Conservation (phyloP, 2,329 filamentous ascomycete species). For the Pestalotiopsis sp. region DNA sequence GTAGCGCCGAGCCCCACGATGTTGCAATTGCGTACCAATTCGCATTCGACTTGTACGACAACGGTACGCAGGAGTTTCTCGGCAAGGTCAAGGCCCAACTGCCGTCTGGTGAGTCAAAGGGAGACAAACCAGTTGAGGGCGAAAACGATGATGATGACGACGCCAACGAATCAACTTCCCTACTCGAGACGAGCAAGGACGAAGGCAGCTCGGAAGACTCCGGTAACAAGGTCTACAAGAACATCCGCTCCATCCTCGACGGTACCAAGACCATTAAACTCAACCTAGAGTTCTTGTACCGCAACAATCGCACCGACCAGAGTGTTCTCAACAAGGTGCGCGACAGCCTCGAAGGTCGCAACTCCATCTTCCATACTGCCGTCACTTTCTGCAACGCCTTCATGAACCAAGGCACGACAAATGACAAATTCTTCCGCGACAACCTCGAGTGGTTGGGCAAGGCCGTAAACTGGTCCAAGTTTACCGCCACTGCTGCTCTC, state of each 20-base stretch:
- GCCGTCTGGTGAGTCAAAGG: constrained; percentile 54
- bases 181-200: constrained; percentile 54
- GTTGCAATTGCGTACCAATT: constrained; percentile 93
- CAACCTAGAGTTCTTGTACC: constrained; percentile 94
- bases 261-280: constrained; percentile 93
- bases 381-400: constrained; percentile 98
- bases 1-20: constrained; percentile 76
- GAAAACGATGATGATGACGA: constrained; percentile 42
- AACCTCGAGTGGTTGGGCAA: constrained; percentile 98
- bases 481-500: constrained; percentile 92
- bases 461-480: constrained; percentile 99
- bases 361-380: constrained; percentile 97
- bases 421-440: constrained; percentile 97
- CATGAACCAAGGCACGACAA: constrained; percentile 98
- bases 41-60: constrained; percentile 97
- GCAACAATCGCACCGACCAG: constrained; percentile 91
- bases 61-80: constrained; percentile 95
- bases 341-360: constrained; percentile 91
- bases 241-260: constrained; percentile 72
- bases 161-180: constrained; percentile 48
- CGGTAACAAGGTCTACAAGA: constrained; percentile 58
- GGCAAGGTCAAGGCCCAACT: constrained; percentile 85
- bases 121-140: constrained; percentile 46
- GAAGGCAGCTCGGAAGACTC: constrained; percentile 51
- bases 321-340: constrained; percentile 94